Evolutionary conservation across 805 yeast species (phyloP).

Genomic region (Ogataea nakhonphanomensis): DNA sequence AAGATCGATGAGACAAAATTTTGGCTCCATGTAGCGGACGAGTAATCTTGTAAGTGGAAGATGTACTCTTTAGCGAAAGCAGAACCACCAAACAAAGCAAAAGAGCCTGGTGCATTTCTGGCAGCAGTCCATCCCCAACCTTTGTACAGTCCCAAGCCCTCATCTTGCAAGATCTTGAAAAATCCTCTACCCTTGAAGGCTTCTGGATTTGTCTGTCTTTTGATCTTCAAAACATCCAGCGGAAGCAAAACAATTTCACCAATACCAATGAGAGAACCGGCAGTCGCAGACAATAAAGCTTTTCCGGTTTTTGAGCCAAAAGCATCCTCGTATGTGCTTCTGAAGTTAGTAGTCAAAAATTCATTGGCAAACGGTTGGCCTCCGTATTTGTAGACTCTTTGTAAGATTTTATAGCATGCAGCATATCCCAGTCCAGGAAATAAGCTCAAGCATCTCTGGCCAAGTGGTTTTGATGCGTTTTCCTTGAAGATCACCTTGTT

Average conservation of each 20-base stretch:
- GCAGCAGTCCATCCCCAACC: constrained; percentile 99
- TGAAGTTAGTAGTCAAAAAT: constrained; percentile 73
- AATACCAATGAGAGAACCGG: constrained; percentile 95
- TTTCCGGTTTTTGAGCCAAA: constrained; percentile 96
- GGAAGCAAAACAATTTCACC: constrained; percentile 97
- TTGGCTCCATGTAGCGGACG: constrained; percentile 90
- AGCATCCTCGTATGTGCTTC: constrained; percentile 60
- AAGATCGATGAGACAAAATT: constrained; percentile 91
- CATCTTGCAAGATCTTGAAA: constrained; percentile 78
- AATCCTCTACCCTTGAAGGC: constrained; percentile 98
- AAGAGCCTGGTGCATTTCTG: constrained; percentile 98
- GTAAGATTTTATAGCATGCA: constrained; percentile 92
- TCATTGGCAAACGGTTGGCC: constrained; percentile 99
- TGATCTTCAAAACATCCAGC: constrained; percentile 92
- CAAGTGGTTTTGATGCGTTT: constrained; percentile 67
- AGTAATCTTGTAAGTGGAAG: constrained; percentile 80
- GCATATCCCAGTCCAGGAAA: constrained; percentile 99
- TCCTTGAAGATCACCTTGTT: constrained; percentile 86
- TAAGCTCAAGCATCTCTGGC: constrained; percentile 70
- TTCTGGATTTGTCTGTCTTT: constrained; percentile 99
- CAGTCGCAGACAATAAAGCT: constrained; percentile 95
- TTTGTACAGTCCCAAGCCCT: constrained; percentile 89
- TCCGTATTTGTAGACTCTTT: constrained; percentile 97
- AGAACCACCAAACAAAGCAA: constrained; percentile 96
- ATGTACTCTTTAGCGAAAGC: constrained; percentile 98